phyloP scores from a whole-genome alignment of 2,329 filamentous ascomycete species.

The Fusarium staphyleae region DNA sequence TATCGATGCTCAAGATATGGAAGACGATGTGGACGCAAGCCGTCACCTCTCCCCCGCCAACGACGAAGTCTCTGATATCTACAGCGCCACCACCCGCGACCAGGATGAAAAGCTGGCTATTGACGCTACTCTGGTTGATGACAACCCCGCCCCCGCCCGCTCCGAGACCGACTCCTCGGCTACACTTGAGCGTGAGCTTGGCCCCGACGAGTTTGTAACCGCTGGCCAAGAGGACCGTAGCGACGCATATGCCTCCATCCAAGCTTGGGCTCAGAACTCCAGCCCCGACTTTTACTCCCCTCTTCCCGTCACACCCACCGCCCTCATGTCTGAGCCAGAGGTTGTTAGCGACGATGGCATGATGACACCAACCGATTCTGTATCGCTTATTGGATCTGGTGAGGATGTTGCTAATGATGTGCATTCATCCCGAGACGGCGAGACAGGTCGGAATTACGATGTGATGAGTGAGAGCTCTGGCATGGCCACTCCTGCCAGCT shows the following conservation, averaged over 20 bases:
- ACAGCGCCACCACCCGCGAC: conserved; percentile 61
- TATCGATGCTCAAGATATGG: conserved; percentile 57
- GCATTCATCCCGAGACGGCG: conserved; percentile 48
- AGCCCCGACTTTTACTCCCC: conserved; percentile 66
- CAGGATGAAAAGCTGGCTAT: conserved; percentile 30
- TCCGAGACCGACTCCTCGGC: conserved; percentile 36
- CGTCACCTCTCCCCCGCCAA: conserved; percentile 52
- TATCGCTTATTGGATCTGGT: conserved; percentile 60
- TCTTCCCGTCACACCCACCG: conserved; percentile 59
- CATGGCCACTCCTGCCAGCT: conserved; percentile 66
- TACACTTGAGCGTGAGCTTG: conserved; percentile 48
- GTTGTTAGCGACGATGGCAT: conserved; percentile 58
- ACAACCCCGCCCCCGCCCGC: conserved; percentile 34
- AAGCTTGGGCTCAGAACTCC: conserved; percentile 68
- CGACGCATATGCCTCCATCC: conserved; percentile 66
- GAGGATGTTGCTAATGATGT: conserved; percentile 56
- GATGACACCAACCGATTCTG: conserved; percentile 66
- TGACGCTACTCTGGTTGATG: conserved; percentile 46
- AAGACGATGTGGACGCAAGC: conserved; percentile 49
- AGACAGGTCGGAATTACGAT: conserved; percentile 55
- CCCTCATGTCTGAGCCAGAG: conserved; percentile 60
- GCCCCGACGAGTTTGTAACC: conserved; percentile 59
- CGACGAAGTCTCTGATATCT: conserved; percentile 63
- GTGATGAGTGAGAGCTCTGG: conserved; percentile 67
- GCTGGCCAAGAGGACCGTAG: conserved; percentile 56